Evolutionary conservation across 2,329 filamentous ascomycete species (phyloP).

Genomic region (Didymella exigua): DNA sequence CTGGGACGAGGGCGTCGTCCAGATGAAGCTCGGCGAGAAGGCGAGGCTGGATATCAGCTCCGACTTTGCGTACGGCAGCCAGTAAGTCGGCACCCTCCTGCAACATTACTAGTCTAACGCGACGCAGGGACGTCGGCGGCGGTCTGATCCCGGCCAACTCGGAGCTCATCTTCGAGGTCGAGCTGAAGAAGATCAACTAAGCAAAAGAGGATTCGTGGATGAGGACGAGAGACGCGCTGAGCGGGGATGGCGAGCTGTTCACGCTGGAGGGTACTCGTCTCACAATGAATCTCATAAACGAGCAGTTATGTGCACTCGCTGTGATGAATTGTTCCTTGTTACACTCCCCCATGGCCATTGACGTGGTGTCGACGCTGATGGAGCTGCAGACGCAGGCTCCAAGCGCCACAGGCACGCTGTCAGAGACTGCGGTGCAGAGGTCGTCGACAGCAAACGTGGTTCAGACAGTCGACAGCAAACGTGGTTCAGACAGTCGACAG

Average conservation of each 20-base stretch:
- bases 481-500: too few relatives aligned
- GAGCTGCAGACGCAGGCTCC: too few relatives aligned
- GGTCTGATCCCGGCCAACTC: slow-evolving; percentile 75
- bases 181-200: slow-evolving; percentile 45
- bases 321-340: not conserved
- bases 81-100: slow-evolving; percentile 15
- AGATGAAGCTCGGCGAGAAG: slow-evolving; percentile 91
- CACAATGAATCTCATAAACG: not conserved
- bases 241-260: not conserved
- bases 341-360: too few relatives aligned
- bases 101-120: not conserved
- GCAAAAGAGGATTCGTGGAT: not conserved
- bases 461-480: too few relatives aligned
- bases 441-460: too few relatives aligned
- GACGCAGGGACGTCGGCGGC: slow-evolving; percentile 49
- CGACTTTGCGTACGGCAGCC: slow-evolving; percentile 55
- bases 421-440: too few relatives aligned
- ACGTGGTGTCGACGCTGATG: too few relatives aligned
- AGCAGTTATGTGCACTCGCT: not conserved
- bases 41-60: slow-evolving; percentile 79
- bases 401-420: too few relatives aligned
- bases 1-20: slow-evolving; percentile 65
- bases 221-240: not conserved
- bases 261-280: not conserved
- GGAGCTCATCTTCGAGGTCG: slow-evolving; percentile 69